Evolutionary conservation across 1,139 yeast genomes (phyloP).

Genomic region (Magnusiomyces sp.): DNA sequence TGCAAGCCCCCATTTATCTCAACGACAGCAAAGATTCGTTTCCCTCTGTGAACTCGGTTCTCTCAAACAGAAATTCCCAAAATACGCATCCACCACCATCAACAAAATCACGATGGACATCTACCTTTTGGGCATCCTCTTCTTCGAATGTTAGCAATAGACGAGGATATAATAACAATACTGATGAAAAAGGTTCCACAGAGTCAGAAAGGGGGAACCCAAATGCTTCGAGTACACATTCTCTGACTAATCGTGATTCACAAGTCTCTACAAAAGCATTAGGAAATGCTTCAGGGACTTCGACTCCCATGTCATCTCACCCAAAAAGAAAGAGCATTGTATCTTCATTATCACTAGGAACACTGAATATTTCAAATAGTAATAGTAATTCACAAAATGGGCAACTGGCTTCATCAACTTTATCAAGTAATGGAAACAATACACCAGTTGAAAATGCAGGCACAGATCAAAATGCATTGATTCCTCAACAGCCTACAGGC

Average conservation of each 20-base stretch:
- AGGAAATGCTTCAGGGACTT: too few relatives aligned
- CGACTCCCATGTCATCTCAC: too few relatives aligned
- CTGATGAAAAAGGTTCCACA: too few relatives aligned
- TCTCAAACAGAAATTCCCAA: too few relatives aligned
- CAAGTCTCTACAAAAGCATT: too few relatives aligned
- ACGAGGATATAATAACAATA: too few relatives aligned
- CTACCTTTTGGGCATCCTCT: conserved; percentile 1
- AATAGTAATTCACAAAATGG: neutral
- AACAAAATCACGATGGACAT: neutral
- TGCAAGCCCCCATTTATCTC: neutral
- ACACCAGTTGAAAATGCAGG: neutral
- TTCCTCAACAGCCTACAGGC: conserved; percentile 2
- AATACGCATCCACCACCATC: neutral
- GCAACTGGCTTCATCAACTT: neutral
- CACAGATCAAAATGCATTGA: neutral
- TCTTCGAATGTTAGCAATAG: neutral
- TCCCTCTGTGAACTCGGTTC: too few relatives aligned
- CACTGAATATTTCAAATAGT: neutral
- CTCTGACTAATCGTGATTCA: too few relatives aligned
- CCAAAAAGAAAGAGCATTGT: neutral
- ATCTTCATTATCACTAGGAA: neutral
- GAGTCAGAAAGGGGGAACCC: too few relatives aligned
- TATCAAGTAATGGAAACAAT: neutral
- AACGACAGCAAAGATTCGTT: too few relatives aligned
- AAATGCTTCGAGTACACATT: too few relatives aligned